phyloP scores from a whole-genome alignment of 2,329 filamentous ascomycete species.

The Fusarium sulawesiense region DNA sequence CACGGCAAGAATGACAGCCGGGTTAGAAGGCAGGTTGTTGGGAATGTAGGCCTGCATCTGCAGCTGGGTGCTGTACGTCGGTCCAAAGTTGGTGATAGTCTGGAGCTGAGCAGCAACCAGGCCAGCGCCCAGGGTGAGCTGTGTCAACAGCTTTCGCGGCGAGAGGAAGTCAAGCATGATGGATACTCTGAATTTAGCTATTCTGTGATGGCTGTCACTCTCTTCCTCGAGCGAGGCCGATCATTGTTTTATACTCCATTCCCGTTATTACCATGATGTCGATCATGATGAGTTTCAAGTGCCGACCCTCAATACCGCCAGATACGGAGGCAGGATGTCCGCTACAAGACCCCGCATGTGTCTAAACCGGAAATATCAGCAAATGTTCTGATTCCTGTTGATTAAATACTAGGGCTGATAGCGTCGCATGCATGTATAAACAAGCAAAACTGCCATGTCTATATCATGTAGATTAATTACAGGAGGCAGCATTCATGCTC shows the following conservation, averaged over 20 bases:
- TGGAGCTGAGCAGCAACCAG: conserved; percentile 24
- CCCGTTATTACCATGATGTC: neutral
- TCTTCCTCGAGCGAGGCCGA: neutral
- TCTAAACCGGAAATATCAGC: neutral
- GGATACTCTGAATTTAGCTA: neutral
- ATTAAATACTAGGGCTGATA: neutral
- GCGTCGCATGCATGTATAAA: conserved; percentile 5
- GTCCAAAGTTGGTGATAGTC: conserved; percentile 17
- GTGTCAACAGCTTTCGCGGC: neutral
- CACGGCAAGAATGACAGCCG: conserved; percentile 8
- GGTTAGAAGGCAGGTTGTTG: neutral
- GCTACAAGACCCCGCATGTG: neutral
- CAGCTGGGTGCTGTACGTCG: conserved; percentile 1
- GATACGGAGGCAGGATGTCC: neutral
- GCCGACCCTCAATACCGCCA: conserved; percentile 14
- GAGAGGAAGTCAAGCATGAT: conserved; percentile 11
- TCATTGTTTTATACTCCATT: neutral
- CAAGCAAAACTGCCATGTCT: neutral
- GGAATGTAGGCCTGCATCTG: conserved; percentile 12
- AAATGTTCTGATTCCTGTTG: neutral
- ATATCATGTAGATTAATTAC: neutral
- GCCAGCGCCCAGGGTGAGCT: conserved; percentile 10
- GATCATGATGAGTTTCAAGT: neutral
- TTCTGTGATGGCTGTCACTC: neutral
- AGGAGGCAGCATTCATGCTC: neutral